Base-by-base conservation (phyloP, 306 rosid genomes). In the Rosa persica region DNA sequence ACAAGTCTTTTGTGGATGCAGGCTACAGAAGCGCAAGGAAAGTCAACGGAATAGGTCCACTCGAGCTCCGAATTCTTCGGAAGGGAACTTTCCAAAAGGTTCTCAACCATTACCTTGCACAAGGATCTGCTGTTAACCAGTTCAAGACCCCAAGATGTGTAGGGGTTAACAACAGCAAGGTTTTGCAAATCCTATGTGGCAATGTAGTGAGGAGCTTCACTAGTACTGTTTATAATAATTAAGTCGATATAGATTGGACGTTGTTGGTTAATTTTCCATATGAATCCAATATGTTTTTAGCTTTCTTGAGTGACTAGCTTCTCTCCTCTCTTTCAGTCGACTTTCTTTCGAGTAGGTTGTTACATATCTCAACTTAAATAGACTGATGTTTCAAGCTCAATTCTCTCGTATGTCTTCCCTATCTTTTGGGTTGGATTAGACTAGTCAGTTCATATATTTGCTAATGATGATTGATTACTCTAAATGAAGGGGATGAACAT, bases 91-190 rank as follows among this genome's bases (percentile, higher is more conserved):
- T 96, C 69, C 91, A 82, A 55, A 87, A 84, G 84, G 82, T 96
- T 70, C 89, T 93, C 12, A 89, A 90, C 15, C 93, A 93, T 81
- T 90, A 17, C 84, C 76, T 96, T 34, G 85, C 78, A 30, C 81
- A 79, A 67, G 98, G 97, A 30, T 73, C 84, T 16, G 89, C 93
- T 19, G 91, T 85, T 25, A 91, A 88, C 74, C 99, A 93, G 86
- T 93, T 86, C 82, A 95, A 95, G 88, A 85, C 96, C n/a, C 97
- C 98, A 43, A 85, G 99, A 46, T 90, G 89, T 82, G 89, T 93
- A 39, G 88, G 87, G 12, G 85, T 85, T 20, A 69, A 81, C 3
- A 92, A 96, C 78, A 70, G 13, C 16, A 43, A 5, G 76, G 92
- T 93, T 76, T 74, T 92, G 85, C 90, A 91, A 67, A 90, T 91